Evolutionary conservation across 2,329 filamentous ascomycete genomes (phyloP).

Genomic region (Aureobasidium lini): DNA sequence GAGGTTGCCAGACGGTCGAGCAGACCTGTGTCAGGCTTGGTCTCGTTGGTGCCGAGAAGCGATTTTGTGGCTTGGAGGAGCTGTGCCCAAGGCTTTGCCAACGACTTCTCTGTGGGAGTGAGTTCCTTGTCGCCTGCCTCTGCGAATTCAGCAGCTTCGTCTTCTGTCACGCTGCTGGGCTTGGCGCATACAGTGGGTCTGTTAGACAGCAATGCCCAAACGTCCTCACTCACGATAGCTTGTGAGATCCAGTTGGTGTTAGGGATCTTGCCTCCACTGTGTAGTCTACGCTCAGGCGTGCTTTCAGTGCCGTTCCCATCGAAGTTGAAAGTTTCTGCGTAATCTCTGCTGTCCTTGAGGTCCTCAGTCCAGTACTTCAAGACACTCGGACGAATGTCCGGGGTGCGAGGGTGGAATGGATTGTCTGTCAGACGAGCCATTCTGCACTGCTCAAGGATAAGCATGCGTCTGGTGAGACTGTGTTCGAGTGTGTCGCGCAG

Average conservation of each 20-base stretch:
- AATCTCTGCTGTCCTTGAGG: constrained; percentile 28
- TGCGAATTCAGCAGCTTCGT: constrained; percentile 10
- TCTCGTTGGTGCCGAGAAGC: background rate
- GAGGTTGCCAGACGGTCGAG: background rate
- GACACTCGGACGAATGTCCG: constrained; percentile 17
- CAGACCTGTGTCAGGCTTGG: background rate
- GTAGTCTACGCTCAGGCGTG: constrained; percentile 12
- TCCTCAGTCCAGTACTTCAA: constrained; percentile 23
- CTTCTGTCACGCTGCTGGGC: constrained; percentile 11
- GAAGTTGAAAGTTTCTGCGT: constrained; percentile 27
- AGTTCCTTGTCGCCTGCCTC: background rate
- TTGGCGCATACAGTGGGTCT: constrained; percentile 12
- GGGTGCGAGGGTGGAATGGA: constrained; percentile 5
- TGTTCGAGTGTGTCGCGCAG: constrained; percentile 23
- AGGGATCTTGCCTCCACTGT: constrained; percentile 17
- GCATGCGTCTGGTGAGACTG: constrained; percentile 25
- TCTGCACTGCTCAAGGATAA: constrained; percentile 27
- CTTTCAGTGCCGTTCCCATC: constrained; percentile 16
- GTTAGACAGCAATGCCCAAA: constrained; percentile 10
- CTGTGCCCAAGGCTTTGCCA: constrained; percentile 7
- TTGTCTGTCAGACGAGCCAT: constrained; percentile 25
- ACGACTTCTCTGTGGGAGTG: background rate
- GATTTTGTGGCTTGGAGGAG: constrained; percentile 8
- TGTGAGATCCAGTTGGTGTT: constrained; percentile 18
- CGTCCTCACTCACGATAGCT: constrained; percentile 16